These are phyloP conservation scores for Fusarium sp. DNA, from an alignment of 2,329 filamentous ascomycete genomes.

Conservation along the genomic window DNA sequence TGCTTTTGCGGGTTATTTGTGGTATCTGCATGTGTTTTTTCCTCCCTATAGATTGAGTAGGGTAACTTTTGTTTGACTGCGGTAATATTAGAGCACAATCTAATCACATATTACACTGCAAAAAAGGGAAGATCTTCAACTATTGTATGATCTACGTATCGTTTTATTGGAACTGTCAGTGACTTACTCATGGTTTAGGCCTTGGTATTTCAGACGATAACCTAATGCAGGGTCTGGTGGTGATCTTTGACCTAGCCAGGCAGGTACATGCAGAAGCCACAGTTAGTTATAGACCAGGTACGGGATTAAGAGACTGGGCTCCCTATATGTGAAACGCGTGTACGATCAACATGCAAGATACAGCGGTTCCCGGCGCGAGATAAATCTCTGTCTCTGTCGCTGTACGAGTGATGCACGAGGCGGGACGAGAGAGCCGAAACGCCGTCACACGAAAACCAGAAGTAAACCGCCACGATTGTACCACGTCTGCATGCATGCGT, in stretches of 20 bases:
- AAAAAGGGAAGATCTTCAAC: too few relatives aligned
- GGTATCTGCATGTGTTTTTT: neutral
- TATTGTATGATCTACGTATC: too few relatives aligned
- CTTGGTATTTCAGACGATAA: slow-evolving; percentile 2
- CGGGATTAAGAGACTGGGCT: neutral
- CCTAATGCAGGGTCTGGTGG: slow-evolving; percentile 27
- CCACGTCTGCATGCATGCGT: neutral
- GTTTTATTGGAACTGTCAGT: too few relatives aligned
- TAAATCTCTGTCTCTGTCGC: slow-evolving; percentile 7
- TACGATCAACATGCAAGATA: slow-evolving; percentile 37
- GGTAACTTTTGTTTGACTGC: neutral
- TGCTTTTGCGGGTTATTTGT: slow-evolving; percentile 12
- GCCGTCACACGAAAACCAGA: slow-evolving; percentile 4
- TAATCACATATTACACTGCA: too few relatives aligned
- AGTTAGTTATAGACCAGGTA: slow-evolving; percentile 16
- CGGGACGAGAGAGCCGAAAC: slow-evolving; percentile 33
- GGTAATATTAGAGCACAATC: too few relatives aligned
- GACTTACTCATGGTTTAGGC: slow-evolving; percentile 1
- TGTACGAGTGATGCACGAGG: slow-evolving; percentile 25
- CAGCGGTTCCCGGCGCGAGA: slow-evolving; percentile 26
- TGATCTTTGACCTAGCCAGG: slow-evolving; percentile 12
- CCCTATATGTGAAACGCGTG: slow-evolving; percentile 29
- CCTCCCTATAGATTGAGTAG: neutral
- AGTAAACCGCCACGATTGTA: slow-evolving; percentile 30
- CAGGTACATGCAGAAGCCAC: slow-evolving; percentile 24